Conservation (phyloP, 1,284 basidiomycete species). For the Malassezia pachydermatis region DNA sequence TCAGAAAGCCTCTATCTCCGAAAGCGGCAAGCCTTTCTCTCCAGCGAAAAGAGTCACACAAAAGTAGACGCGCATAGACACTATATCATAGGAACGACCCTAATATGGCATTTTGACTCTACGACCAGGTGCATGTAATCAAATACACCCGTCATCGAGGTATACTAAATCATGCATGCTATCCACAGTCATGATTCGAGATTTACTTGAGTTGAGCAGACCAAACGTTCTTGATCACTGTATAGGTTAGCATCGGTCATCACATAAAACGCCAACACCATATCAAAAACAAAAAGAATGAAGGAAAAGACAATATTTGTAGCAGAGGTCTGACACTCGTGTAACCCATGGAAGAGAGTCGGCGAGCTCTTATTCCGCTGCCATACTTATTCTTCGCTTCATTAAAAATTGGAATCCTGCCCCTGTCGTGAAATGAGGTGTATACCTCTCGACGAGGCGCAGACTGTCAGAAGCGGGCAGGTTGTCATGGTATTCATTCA, state of each 20-base stretch:
- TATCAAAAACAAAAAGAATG: background rate
- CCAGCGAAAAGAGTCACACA: too few species aligned
- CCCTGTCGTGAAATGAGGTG: conserved; percentile 24
- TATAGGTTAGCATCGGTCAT: background rate
- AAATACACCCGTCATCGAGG: too few species aligned
- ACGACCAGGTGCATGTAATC: background rate
- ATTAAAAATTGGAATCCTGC: conserved; percentile 43
- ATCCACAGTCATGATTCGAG: too few species aligned
- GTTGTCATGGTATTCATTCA: background rate
- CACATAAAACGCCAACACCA: background rate
- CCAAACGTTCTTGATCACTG: conserved; percentile 44
- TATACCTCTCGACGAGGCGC: conserved; percentile 19
- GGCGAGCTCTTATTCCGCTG: conserved; percentile 42
- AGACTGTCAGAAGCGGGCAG: conserved; percentile 43
- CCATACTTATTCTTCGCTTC: conserved; percentile 31
- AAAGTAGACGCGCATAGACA: too few species aligned
- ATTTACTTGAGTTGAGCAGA: conserved; percentile 28
- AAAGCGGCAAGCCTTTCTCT: too few species aligned
- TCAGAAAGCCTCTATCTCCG: too few species aligned
- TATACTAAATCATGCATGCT: too few species aligned
- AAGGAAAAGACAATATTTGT: conserved; percentile 20
- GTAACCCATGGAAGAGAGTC: conserved; percentile 29
- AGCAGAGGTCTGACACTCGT: conserved; percentile 45
- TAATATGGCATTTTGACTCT: conserved; percentile 11
- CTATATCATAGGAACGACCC: too few species aligned